These are phyloP conservation scores for Crataegus laevigata DNA, from an alignment of 306 rosid species.

Conservation along the genomic window DNA sequence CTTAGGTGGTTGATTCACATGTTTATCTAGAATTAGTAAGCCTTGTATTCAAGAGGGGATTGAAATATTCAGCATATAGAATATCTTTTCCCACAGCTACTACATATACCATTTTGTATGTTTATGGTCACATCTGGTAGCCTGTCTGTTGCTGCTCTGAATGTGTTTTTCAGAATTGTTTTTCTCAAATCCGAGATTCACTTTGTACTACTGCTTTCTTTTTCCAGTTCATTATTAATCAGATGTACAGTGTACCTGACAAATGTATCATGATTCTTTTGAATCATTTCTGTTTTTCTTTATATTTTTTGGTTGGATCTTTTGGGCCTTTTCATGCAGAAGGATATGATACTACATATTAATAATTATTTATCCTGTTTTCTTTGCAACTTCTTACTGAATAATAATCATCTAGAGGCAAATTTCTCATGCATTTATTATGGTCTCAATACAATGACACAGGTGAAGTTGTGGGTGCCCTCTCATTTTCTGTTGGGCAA, in stretches of 20 bases:
- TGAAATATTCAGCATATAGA: background rate
- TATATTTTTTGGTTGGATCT: background rate
- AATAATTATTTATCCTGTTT: background rate
- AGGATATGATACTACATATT: background rate
- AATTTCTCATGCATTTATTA: background rate
- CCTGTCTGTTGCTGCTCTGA: background rate
- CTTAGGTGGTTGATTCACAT: background rate
- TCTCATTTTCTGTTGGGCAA: conserved; percentile 80
- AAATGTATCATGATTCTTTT: background rate
- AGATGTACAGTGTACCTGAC: background rate
- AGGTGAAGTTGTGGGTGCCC: conserved; percentile 93
- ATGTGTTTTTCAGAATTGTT: background rate
- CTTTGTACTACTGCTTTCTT: background rate
- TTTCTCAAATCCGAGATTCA: background rate
- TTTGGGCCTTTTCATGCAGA: background rate
- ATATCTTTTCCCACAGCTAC: background rate
- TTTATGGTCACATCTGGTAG: background rate
- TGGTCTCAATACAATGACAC: conserved; percentile 16
- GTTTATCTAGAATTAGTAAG: background rate
- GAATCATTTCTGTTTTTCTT: background rate
- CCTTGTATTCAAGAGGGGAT: background rate
- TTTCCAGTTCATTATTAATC: background rate
- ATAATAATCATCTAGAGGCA: background rate
- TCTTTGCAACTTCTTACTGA: background rate
- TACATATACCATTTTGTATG: background rate